These are phyloP conservation scores for Fusarium lyarnte DNA, from an alignment of 2,329 filamentous ascomycete species.

Conservation along the genomic window DNA sequence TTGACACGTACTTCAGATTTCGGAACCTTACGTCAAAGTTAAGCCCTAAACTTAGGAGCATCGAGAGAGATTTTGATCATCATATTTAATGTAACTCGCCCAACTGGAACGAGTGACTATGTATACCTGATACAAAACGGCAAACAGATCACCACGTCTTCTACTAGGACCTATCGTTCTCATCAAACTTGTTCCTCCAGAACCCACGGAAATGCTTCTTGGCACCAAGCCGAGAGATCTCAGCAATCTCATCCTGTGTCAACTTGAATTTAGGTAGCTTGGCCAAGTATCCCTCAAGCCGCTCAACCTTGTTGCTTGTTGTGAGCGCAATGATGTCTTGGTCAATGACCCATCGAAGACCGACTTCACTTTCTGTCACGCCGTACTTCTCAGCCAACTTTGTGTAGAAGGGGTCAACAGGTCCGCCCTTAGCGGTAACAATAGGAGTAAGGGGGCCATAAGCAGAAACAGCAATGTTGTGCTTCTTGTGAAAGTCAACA, in stretches of 20 bases:
- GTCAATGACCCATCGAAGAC: conserved; percentile 69
- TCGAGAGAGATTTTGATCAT: not conserved
- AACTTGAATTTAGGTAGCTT: conserved; percentile 66
- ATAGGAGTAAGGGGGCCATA: conserved; percentile 66
- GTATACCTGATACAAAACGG: not conserved
- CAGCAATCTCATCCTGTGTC: conserved; percentile 65
- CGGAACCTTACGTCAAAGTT: not conserved
- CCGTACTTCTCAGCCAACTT: conserved; percentile 66
- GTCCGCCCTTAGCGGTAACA: conserved; percentile 59
- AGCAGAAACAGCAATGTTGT: conserved; percentile 65
- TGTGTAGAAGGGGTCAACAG: conserved; percentile 62
- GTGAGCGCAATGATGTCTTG: conserved; percentile 68
- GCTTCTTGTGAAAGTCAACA: conserved; percentile 64
- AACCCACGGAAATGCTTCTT: conserved; percentile 71
- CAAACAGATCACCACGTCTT: not conserved
- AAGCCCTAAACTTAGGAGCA: not conserved
- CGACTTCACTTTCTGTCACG: conserved; percentile 64
- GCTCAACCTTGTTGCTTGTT: conserved; percentile 66
- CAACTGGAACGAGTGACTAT: not conserved
- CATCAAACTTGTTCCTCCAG: conserved; percentile 63
- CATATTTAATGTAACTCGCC: not conserved
- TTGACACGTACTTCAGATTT: not conserved
- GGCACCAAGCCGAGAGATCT: conserved; percentile 64
- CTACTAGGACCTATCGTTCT: conserved; percentile 57
- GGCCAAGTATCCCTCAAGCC: conserved; percentile 65